Conservation (phyloP, 768 basidiomycete genomes). For the Collybia mongolica region DNA sequence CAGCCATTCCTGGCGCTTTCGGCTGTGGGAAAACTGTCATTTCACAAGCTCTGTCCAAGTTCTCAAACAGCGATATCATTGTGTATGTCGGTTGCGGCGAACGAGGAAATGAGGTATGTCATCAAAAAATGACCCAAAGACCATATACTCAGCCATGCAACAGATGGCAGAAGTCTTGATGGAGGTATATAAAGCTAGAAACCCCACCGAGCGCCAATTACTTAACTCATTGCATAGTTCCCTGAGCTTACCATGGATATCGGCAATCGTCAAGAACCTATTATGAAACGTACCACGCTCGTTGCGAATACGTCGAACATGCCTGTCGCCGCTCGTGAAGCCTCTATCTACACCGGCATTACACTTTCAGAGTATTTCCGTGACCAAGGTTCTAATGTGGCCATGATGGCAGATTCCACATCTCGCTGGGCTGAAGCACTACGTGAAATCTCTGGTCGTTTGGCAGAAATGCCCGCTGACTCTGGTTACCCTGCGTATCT, state of each 20-base stretch:
- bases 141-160: not conserved
- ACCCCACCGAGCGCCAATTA: not conserved
- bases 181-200: constrained; percentile 55
- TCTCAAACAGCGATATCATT: constrained; percentile 98
- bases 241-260: constrained; percentile 93
- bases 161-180: constrained; percentile 98
- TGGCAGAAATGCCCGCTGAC: constrained; percentile 99
- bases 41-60: constrained; percentile 96
- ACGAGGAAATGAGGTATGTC: constrained; percentile 87
- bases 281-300: constrained; percentile 99
- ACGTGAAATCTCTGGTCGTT: constrained; percentile 97
- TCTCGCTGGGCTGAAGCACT: constrained; percentile 99
- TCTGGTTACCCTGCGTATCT: constrained; percentile 99
- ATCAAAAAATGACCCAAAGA: not conserved
- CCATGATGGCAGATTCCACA: constrained; percentile 99
- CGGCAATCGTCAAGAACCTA: constrained; percentile 91
- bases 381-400: constrained; percentile 95
- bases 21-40: constrained; percentile 99
- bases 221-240: constrained; percentile 44
- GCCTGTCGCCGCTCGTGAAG: constrained; percentile 99
- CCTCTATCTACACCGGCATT: constrained; percentile 99
- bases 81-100: constrained; percentile 99
- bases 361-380: constrained; percentile 99
- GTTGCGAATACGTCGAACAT: constrained; percentile 99
- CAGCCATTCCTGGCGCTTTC: constrained; percentile 98